These are phyloP conservation scores for Lanzia echinophila DNA, from an alignment of 2,329 filamentous ascomycete genomes.

Conservation along the genomic window DNA sequence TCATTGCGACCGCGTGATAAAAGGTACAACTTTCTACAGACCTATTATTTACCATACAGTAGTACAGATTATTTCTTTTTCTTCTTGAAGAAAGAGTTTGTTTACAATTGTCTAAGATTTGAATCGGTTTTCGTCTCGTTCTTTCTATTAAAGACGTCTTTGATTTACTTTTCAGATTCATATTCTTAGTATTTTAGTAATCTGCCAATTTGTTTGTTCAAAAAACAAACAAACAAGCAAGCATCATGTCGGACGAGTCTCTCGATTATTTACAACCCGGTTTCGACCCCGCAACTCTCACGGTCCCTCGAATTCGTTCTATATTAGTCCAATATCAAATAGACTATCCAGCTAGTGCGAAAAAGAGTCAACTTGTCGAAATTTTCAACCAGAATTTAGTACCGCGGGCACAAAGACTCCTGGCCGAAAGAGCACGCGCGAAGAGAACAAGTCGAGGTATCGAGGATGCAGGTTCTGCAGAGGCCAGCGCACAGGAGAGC, in stretches of 20 bases:
- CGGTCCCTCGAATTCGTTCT: constrained; percentile 79
- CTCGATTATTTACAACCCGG: constrained; percentile 74
- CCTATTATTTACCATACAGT: too few relatives aligned
- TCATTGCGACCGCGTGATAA: constrained; percentile 7
- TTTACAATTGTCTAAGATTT: too few relatives aligned
- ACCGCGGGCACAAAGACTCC: constrained; percentile 70
- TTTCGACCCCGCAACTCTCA: constrained; percentile 79
- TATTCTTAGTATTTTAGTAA: neutral
- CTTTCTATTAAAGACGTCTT: too few relatives aligned
- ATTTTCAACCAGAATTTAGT: constrained; percentile 75
- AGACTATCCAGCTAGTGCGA: constrained; percentile 78
- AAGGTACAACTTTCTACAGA: neutral
- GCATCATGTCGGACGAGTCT: constrained; percentile 12
- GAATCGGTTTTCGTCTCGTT: too few relatives aligned
- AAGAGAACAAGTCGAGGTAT: constrained; percentile 88
- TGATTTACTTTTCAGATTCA: too few relatives aligned
- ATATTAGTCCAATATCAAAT: constrained; percentile 88
- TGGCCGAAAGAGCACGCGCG: constrained; percentile 67
- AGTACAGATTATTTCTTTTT: neutral
- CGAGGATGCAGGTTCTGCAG: constrained; percentile 48
- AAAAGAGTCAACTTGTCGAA: constrained; percentile 81
- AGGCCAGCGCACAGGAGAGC: constrained; percentile 2
- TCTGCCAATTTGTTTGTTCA: neutral
- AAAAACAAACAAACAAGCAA: neutral
- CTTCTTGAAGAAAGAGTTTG: too few relatives aligned